Evolutionary conservation across 352 stramenopile species (phyloP).

Genomic region (Phytophthora citricola): DNA sequence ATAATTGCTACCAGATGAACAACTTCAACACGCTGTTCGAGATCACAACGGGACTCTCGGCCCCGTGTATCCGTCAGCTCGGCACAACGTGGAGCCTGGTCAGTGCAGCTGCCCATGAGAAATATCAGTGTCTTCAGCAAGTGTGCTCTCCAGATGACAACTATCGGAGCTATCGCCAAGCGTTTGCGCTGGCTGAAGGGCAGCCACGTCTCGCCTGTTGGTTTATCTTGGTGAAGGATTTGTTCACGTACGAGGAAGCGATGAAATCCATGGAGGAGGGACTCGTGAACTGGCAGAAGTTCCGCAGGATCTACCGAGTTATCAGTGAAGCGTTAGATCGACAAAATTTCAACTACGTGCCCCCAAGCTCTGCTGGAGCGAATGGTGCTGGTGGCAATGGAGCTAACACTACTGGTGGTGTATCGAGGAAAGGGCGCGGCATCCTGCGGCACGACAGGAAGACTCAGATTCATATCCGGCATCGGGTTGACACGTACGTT

Average conservation of each 20-base stretch:
- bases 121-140: conserved; percentile 84
- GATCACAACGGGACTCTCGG: conserved; percentile 78
- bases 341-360: conserved; percentile 83
- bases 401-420: conserved; percentile 19
- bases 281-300: conserved; percentile 89
- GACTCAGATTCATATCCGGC: conserved; percentile 71
- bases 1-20: conserved; percentile 87
- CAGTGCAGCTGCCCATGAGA: conserved; percentile 63
- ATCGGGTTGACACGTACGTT: conserved; percentile 88
- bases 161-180: conserved; percentile 86
- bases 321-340: conserved; percentile 81
- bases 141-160: conserved; percentile 88
- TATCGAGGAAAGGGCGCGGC: conserved; percentile 79
- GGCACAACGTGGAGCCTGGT: conserved; percentile 87
- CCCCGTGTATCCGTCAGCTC: conserved; percentile 83
- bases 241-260: conserved; percentile 89
- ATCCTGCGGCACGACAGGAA: conserved; percentile 80
- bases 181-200: conserved; percentile 78
- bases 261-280: conserved; percentile 88
- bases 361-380: conserved; percentile 29
- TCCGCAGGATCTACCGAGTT: conserved; percentile 80
- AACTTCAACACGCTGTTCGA: conserved; percentile 92
- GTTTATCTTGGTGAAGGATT: conserved; percentile 89
- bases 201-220: conserved; percentile 80
- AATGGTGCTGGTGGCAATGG: conserved; percentile 21